A percentile compares a stretch with the other conserved stretches of the same genome.
Evolutionary conservation across 2,329 filamentous ascomycete genomes (phyloP).

Genomic region (Pleurostoma richardsiae): DNA sequence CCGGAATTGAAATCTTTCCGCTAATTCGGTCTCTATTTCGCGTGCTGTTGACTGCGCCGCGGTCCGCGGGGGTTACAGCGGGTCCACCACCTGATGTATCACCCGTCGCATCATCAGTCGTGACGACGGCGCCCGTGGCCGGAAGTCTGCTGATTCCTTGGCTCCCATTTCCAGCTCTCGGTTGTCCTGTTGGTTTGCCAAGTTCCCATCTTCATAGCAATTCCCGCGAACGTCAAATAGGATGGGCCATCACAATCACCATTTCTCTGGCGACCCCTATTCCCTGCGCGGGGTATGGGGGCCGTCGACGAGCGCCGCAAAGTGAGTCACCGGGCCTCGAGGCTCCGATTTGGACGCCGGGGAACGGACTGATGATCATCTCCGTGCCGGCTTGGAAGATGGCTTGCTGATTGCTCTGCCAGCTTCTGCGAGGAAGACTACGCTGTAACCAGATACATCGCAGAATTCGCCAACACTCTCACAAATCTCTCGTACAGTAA

Average conservation of each 20-base stretch:
- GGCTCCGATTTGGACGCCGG: background rate
- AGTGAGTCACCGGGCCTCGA: conserved; percentile 13
- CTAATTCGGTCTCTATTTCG: too few species aligned
- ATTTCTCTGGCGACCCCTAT: conserved; percentile 18
- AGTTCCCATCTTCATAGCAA: too few species aligned
- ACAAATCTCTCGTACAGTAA: conserved; percentile 6
- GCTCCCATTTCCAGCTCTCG: too few species aligned
- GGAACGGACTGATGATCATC: background rate
- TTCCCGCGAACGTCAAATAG: background rate
- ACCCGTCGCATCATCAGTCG: too few species aligned
- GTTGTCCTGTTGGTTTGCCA: too few species aligned
- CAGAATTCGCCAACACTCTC: conserved; percentile 5
- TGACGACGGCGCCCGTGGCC: too few species aligned
- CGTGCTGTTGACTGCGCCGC: too few species aligned
- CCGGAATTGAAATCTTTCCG: too few species aligned
- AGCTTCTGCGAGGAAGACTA: conserved; percentile 23
- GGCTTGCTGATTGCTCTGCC: background rate
- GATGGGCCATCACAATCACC: conserved; percentile 22
- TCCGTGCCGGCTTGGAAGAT: background rate
- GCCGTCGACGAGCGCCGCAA: conserved; percentile 21
- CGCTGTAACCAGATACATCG: conserved; percentile 4
- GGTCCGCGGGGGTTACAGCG: too few species aligned
- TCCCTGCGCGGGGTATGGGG: conserved; percentile 18
- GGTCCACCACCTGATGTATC: too few species aligned
- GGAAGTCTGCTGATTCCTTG: too few species aligned